These are phyloP conservation scores for Phyllosticta citriasiana DNA, from an alignment of 2,329 filamentous ascomycete species.

Conservation along the genomic window DNA sequence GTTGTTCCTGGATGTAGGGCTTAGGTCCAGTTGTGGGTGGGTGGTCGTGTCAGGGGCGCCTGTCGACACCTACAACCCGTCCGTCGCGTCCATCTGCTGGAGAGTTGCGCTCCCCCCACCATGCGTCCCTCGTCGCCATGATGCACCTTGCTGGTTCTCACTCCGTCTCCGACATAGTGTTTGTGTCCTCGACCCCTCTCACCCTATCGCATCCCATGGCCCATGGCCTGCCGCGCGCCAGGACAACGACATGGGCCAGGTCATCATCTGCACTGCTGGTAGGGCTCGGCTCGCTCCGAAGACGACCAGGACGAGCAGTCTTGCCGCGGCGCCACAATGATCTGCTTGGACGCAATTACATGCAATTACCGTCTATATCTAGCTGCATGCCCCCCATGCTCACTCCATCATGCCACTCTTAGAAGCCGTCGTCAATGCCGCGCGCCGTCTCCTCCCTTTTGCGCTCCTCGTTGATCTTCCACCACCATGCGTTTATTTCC, in stretches of 20 bases:
- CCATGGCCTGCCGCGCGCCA: not conserved
- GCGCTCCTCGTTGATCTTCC: slow-evolving; percentile 41
- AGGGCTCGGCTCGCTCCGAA: not conserved
- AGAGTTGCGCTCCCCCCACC: not conserved
- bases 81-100: not conserved
- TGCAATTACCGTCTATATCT: not conserved
- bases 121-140: not conserved
- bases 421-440: slow-evolving; percentile 45
- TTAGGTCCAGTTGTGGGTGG: slow-evolving; percentile 1
- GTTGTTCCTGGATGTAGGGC: slow-evolving; percentile 10
- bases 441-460: slow-evolving; percentile 36
- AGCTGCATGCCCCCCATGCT: not conserved
- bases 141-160: not conserved
- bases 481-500: slow-evolving; percentile 50
- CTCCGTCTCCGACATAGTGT: not conserved
- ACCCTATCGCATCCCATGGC: not conserved
- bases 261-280: not conserved
- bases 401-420: not conserved
- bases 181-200: not conserved
- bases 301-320: not conserved
- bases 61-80: not conserved
- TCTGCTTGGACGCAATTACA: not conserved
- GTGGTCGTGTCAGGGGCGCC: not conserved
- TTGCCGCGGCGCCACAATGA: not conserved
- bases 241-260: not conserved